These are phyloP conservation scores for Cytospora chrysosperma DNA, from an alignment of 2,329 filamentous ascomycete genomes.

Conservation along the genomic window DNA sequence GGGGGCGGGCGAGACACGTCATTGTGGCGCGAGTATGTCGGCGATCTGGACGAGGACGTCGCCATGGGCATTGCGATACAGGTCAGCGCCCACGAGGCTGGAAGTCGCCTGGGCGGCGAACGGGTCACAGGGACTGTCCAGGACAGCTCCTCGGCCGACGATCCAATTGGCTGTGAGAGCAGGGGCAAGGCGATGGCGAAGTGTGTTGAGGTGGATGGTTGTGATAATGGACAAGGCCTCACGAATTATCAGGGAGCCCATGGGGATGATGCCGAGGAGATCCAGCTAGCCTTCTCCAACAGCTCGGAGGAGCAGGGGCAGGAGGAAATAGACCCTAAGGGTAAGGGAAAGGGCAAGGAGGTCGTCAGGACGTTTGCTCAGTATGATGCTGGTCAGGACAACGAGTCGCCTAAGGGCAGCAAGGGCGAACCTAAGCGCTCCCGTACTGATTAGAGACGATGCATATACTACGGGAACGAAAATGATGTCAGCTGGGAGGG, in stretches of 20 bases:
- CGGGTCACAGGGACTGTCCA: not conserved
- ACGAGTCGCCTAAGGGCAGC: not conserved
- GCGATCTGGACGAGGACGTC: not conserved
- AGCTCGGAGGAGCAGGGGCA: not conserved
- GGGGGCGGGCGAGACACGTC: not conserved
- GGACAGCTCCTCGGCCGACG: not conserved
- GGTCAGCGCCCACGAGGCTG: not conserved
- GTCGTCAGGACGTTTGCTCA: not conserved
- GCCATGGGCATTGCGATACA: not conserved
- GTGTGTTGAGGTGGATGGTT: not conserved
- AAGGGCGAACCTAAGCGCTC: not conserved
- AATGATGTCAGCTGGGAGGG: not conserved
- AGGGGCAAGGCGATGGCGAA: not conserved
- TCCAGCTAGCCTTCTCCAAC: not conserved
- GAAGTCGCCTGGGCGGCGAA: not conserved
- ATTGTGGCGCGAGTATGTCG: not conserved
- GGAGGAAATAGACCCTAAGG: not conserved
- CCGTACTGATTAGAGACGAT: not conserved
- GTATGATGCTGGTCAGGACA: not conserved
- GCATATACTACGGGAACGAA: not conserved
- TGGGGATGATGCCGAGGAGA: not conserved
- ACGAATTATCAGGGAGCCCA: too few relatives aligned
- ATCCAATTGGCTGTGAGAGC: not conserved
- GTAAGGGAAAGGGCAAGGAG: not conserved
- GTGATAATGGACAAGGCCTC: too few relatives aligned